Evolutionary conservation across 805 yeast species (phyloP).

Genomic region (Metschnikowia reukaufii): DNA sequence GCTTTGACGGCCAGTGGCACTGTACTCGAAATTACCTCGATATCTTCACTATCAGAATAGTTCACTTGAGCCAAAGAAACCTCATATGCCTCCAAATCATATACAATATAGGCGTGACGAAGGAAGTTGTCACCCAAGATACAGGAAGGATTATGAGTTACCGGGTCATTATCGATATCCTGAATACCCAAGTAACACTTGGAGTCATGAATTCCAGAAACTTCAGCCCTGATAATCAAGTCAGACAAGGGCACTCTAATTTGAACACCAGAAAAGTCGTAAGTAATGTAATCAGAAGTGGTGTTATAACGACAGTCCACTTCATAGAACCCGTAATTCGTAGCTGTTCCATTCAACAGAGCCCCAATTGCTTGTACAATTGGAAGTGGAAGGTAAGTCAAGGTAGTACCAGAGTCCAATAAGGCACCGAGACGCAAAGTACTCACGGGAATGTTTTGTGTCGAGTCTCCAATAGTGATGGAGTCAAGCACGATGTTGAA

Average conservation of each 20-base stretch:
- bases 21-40: slow-evolving; percentile 43
- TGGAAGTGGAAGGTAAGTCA: slow-evolving; percentile 45
- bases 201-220: too few relatives aligned
- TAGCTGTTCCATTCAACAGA: neutral
- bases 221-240: slow-evolving; percentile 24
- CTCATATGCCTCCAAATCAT: slow-evolving; percentile 55
- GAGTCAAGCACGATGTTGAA: too few relatives aligned
- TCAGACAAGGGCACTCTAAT: slow-evolving; percentile 48
- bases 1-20: slow-evolving; percentile 54
- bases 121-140: too few relatives aligned
- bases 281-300: slow-evolving; percentile 17
- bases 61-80: slow-evolving; percentile 52
- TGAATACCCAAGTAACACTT: slow-evolving; percentile 28
- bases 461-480: slow-evolving; percentile 39
- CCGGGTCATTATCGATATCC: slow-evolving; percentile 24
- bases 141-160: slow-evolving; percentile 56
- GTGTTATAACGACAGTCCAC: slow-evolving; percentile 7
- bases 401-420: slow-evolving; percentile 56
- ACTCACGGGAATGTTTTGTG: slow-evolving; percentile 2
- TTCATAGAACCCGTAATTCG: neutral
- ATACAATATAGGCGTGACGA: too few relatives aligned
- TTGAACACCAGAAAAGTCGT: slow-evolving; percentile 57
- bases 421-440: slow-evolving; percentile 7
- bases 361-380: slow-evolving; percentile 22
- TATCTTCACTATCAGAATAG: slow-evolving; percentile 30